These are phyloP conservation scores for Yarrowia sp. DNA, from an alignment of 805 yeast species.

Conservation along the genomic window DNA sequence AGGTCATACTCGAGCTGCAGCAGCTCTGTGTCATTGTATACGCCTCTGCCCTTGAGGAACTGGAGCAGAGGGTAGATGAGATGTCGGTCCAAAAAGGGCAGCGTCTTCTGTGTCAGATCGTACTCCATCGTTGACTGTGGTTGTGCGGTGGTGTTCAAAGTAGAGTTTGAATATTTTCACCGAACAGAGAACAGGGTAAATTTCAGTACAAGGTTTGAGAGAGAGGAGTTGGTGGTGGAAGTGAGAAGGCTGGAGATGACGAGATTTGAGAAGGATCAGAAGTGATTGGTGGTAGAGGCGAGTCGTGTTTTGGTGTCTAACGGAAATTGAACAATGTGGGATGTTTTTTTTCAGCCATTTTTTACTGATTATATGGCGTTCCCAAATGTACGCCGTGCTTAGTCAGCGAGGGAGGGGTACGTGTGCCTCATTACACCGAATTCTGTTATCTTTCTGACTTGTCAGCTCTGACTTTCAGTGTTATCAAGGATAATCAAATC, in stretches of 20 bases:
- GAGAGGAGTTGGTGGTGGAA: background rate
- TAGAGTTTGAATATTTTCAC: constrained; percentile 37
- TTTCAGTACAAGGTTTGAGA: constrained; percentile 6
- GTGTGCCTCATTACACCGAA: no score
- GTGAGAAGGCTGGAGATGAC: background rate
- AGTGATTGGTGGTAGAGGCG: no score
- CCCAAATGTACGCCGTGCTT: no score
- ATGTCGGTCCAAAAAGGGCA: constrained; percentile 69
- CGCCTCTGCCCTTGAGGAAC: constrained; percentile 53
- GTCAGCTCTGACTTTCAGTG: no score
- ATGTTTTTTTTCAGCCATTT: no score
- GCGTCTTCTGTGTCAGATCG: constrained; percentile 61
- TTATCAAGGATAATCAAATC: no score
- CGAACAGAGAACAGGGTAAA: constrained; percentile 12
- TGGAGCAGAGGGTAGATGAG: constrained; percentile 62
- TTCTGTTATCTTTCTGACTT: no score
- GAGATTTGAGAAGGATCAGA: background rate
- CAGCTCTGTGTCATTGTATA: constrained; percentile 57
- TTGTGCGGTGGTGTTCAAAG: background rate
- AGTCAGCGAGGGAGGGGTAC: no score
- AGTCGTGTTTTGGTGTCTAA: no score
- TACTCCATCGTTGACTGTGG: constrained; percentile 23
- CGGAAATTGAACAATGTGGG: no score
- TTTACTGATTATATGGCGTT: no score
- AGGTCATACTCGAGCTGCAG: constrained; percentile 59